Evolutionary conservation across 371 early-diverging fungal genomes (phyloP).

Genomic region (Smittium mucronatum): DNA sequence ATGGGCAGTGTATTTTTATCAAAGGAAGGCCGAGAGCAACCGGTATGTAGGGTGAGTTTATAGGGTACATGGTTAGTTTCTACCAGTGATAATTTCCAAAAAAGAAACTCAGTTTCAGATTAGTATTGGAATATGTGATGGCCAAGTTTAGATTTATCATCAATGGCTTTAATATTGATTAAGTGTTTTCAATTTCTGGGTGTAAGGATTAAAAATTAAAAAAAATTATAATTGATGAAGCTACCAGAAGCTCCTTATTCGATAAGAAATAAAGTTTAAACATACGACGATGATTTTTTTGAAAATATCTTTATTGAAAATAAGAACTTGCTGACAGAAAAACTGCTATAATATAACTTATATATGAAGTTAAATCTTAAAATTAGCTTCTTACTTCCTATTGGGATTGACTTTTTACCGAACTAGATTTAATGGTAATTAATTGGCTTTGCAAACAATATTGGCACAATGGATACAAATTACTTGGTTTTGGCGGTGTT

Average conservation of each 20-base stretch:
- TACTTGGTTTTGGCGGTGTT: neutral
- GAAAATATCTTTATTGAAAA: constrained; percentile 4
- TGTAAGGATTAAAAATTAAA: neutral
- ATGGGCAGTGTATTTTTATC: neutral
- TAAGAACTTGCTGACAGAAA: neutral
- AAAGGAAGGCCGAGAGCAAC: neutral
- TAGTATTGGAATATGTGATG: neutral
- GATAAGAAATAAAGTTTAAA: neutral
- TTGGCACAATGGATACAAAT: neutral
- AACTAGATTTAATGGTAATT: neutral
- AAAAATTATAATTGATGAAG: neutral
- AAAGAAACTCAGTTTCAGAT: no score
- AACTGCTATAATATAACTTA: neutral
- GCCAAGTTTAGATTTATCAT: neutral
- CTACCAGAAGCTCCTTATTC: neutral
- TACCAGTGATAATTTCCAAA: no score
- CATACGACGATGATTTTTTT: neutral
- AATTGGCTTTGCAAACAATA: neutral
- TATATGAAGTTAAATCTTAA: neutral
- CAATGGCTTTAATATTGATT: neutral
- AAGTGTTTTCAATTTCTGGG: neutral
- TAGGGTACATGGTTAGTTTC: neutral
- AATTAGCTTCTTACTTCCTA: neutral
- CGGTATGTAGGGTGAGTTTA: neutral
- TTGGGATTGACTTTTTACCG: constrained; percentile 4